A percentile compares a stretch with the other conserved stretches of the same genome.
Evolutionary conservation across 192 early-diverging fungal species (phyloP).

Genomic region (Linnemannia elongata): DNA sequence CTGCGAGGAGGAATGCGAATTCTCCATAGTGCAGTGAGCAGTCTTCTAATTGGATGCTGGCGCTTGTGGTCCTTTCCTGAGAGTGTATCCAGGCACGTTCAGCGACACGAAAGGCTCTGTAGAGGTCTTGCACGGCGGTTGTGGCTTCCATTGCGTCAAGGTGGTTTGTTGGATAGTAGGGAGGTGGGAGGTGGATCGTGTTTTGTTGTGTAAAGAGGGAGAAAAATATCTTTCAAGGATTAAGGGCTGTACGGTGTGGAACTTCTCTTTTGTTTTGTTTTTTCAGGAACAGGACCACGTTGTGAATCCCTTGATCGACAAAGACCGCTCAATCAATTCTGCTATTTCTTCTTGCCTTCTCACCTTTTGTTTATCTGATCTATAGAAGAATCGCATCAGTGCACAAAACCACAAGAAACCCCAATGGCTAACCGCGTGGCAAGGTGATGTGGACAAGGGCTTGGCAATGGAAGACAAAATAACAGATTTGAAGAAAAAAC

Average conservation of each 20-base stretch:
- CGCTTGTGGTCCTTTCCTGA: not conserved
- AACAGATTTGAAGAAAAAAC: not conserved
- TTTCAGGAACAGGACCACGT: too few species aligned
- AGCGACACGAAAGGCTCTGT: not conserved
- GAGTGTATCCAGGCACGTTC: constrained; percentile 29
- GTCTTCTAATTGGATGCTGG: constrained; percentile 5
- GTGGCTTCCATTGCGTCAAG: not conserved
- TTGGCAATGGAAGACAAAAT: not conserved
- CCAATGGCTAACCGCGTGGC: not conserved
- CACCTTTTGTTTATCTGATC: not conserved
- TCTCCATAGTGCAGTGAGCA: constrained; percentile 53
- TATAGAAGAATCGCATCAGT: too few species aligned
- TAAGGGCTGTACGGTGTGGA: too few species aligned
- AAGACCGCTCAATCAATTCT: too few species aligned
- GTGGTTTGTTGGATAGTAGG: not conserved
- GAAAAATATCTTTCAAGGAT: too few species aligned
- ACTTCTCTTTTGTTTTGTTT: too few species aligned
- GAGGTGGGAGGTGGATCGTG: not conserved
- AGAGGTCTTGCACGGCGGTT: not conserved
- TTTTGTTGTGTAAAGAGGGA: too few species aligned
- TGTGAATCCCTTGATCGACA: too few species aligned
- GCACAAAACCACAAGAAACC: too few species aligned
- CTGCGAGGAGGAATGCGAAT: constrained; percentile 34
- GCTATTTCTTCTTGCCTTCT: too few species aligned
- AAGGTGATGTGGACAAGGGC: not conserved